These are phyloP conservation scores for Podospora comata DNA, from an alignment of 495 filamentous ascomycete genomes.

Conservation along the genomic window DNA sequence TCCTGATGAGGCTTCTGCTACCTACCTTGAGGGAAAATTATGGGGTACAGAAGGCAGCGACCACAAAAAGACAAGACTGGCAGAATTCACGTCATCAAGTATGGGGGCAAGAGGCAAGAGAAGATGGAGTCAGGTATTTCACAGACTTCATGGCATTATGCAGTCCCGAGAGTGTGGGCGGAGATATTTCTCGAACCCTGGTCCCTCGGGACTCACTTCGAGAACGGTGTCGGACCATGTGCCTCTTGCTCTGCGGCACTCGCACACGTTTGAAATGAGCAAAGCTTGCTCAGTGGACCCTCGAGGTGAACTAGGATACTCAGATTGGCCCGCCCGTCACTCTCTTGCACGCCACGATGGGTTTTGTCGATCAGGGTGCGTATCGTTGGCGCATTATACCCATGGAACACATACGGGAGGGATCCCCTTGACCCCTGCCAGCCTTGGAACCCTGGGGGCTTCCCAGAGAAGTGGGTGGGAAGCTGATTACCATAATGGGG, in stretches of 20 bases:
- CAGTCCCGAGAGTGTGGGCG: slow-evolving; percentile 25
- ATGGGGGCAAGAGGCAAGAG: slow-evolving; percentile 6
- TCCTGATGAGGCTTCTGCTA: background rate
- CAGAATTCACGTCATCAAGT: slow-evolving; percentile 13
- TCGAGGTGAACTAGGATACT: slow-evolving; percentile 22
- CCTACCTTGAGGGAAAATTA: background rate
- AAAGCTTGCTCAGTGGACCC: slow-evolving; percentile 33
- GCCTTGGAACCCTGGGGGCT: slow-evolving; percentile 19
- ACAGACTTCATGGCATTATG: slow-evolving; percentile 26
- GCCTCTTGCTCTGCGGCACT: slow-evolving; percentile 30
- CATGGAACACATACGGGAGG: slow-evolving; percentile 20
- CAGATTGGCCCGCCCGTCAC: slow-evolving; percentile 32
- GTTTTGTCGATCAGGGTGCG: slow-evolving; percentile 36
- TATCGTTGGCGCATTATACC: slow-evolving; percentile 26
- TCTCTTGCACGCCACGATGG: slow-evolving; percentile 36
- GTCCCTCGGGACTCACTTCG: slow-evolving; percentile 24
- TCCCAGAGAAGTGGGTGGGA: slow-evolving; percentile 22
- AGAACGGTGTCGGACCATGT: slow-evolving; percentile 24
- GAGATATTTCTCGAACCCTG: slow-evolving; percentile 27
- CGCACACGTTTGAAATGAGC: slow-evolving; percentile 33
- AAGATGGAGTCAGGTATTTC: slow-evolving; percentile 24
- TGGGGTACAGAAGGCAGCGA: slow-evolving; percentile 6
- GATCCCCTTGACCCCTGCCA: slow-evolving; percentile 25
- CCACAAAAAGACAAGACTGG: slow-evolving; percentile 6
- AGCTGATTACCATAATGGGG: slow-evolving; percentile 16